phyloP scores from a whole-genome alignment of 2,329 filamentous ascomycete species.

The Ophiocordyceps polyrhachis-furcata region DNA sequence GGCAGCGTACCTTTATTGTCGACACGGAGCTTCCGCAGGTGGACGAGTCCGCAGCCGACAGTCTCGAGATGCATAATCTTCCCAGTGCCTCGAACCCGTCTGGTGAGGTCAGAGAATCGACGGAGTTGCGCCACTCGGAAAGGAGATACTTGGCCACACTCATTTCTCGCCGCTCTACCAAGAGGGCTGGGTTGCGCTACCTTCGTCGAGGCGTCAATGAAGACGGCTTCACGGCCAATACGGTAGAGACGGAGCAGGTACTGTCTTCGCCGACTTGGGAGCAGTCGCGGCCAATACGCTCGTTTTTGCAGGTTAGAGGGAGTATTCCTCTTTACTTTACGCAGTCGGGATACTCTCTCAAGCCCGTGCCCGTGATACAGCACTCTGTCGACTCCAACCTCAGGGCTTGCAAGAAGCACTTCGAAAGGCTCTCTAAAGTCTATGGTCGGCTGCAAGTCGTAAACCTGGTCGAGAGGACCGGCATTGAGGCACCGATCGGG shows the following conservation, averaged over 20 bases:
- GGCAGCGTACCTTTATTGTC: slow-evolving; percentile 63
- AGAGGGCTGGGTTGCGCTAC: slow-evolving; percentile 77
- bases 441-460: slow-evolving; percentile 68
- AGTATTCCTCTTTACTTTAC: slow-evolving; percentile 94
- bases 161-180: slow-evolving; percentile 74
- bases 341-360: slow-evolving; percentile 83
- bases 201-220: slow-evolving; percentile 81
- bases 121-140: slow-evolving; percentile 28
- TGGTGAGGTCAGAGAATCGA: slow-evolving; percentile 10
- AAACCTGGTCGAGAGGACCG: slow-evolving; percentile 77
- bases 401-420: slow-evolving; percentile 61
- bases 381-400: slow-evolving; percentile 68
- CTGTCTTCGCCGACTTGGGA: slow-evolving; percentile 55
- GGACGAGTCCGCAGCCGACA: slow-evolving; percentile 26
- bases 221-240: slow-evolving; percentile 72
- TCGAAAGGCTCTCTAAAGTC: slow-evolving; percentile 43
- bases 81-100: slow-evolving; percentile 10
- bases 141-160: slow-evolving; percentile 62
- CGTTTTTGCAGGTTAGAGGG: slow-evolving; percentile 72
- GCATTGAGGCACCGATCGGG: slow-evolving; percentile 63
- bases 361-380: slow-evolving; percentile 65
- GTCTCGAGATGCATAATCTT: slow-evolving; percentile 25
- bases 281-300: slow-evolving; percentile 44
- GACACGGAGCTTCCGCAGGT: slow-evolving; percentile 39
- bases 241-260: slow-evolving; percentile 89